phyloP scores from a whole-genome alignment of 768 basidiomycete genomes.

The Kwoniella bestiolae region DNA sequence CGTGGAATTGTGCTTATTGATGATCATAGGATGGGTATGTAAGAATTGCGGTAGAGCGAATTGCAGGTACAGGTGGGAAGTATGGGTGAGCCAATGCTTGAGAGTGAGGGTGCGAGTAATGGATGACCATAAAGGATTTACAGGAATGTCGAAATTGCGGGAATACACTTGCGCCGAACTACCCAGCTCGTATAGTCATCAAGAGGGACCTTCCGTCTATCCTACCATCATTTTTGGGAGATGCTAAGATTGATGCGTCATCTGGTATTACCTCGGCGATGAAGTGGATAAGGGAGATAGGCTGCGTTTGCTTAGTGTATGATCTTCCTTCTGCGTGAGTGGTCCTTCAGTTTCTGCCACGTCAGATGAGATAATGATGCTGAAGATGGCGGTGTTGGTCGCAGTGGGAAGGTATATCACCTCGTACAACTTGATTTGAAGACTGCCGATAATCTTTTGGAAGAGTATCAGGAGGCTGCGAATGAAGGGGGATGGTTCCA shows the following conservation, averaged over 20 bases:
- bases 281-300: not conserved
- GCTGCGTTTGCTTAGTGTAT: slow-evolving; percentile 14
- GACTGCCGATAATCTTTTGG: slow-evolving; percentile 27
- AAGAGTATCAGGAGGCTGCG: slow-evolving; percentile 36
- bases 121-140: too few species aligned
- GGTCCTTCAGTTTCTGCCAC: too few species aligned
- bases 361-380: too few species aligned
- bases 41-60: slow-evolving; percentile 43
- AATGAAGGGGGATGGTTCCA: slow-evolving; percentile 31
- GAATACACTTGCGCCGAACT: slow-evolving; percentile 15
- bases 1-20: too few species aligned
- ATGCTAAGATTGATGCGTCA: slow-evolving; percentile 11
- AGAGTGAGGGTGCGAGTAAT: not conserved
- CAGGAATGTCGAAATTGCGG: slow-evolving; percentile 37
- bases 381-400: not conserved
- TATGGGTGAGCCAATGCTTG: slow-evolving; percentile 32
- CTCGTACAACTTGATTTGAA: slow-evolving; percentile 11
- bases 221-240: slow-evolving; percentile 18
- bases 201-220: not conserved
- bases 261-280: slow-evolving; percentile 10
- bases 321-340: slow-evolving; percentile 21
- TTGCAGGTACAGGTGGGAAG: slow-evolving; percentile 46
- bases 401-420: slow-evolving; percentile 34
- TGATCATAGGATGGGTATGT: slow-evolving; percentile 46
- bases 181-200: slow-evolving; percentile 1